phyloP scores from a whole-genome alignment of 1,139 yeast genomes.

The Blastobotrys apis region DNA sequence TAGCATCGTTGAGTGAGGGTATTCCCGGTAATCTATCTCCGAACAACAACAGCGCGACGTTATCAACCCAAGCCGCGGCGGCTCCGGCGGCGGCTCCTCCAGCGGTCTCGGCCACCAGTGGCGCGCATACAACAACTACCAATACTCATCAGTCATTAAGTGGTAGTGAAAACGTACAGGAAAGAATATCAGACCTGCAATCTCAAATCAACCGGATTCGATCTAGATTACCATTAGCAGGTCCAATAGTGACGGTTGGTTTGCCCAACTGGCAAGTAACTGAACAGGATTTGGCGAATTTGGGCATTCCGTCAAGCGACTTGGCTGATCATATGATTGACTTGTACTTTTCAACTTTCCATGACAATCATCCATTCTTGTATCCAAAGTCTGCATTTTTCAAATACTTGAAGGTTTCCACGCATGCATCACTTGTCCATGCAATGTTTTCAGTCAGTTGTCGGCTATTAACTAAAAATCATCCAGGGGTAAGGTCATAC shows the following conservation, averaged over 20 bases:
- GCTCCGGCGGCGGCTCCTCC: background rate
- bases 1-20: background rate
- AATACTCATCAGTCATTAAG: background rate
- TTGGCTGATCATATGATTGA: conserved; percentile 42
- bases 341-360: conserved; percentile 46
- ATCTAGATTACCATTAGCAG: conserved; percentile 3
- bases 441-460: conserved; percentile 47
- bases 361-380: conserved; percentile 45
- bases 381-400: conserved; percentile 43
- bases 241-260: conserved; percentile 7
- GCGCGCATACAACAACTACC: background rate
- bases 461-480: conserved; percentile 30
- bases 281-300: conserved; percentile 26
- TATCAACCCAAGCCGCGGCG: background rate
- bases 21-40: too few relatives aligned
- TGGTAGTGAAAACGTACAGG: background rate
- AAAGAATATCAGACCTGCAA: conserved; percentile 1
- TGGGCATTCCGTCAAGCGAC: conserved; percentile 45
- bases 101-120: background rate
- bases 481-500: conserved; percentile 16
- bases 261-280: conserved; percentile 14
- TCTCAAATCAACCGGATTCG: conserved; percentile 4
- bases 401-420: conserved; percentile 35
- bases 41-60: background rate
- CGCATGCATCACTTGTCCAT: conserved; percentile 44